Conservation (phyloP, 2,329 filamentous ascomycete species). For the Aureobasidium sp. region DNA sequence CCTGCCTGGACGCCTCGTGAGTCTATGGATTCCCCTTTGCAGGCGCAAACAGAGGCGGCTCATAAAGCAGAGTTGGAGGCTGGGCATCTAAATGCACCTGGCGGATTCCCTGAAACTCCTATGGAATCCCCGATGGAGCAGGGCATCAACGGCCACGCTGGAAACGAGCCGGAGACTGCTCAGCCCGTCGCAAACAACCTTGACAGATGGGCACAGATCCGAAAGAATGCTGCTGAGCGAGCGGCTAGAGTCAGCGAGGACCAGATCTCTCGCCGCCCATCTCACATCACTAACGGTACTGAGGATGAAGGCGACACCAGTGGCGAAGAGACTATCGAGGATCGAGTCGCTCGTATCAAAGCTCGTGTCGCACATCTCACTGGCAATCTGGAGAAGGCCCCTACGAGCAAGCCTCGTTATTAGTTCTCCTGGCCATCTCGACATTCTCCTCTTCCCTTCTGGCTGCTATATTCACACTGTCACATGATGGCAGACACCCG, state of each 20-base stretch:
- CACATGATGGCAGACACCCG: neutral
- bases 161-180: neutral
- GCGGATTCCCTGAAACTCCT: slow-evolving; percentile 9
- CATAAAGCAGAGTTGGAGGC: slow-evolving; percentile 2
- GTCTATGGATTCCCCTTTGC: slow-evolving; percentile 18
- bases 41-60: slow-evolving; percentile 6
- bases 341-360: slow-evolving; percentile 93
- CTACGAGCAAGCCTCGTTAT: neutral
- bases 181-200: slow-evolving; percentile 23
- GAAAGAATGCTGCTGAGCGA: slow-evolving; percentile 84
- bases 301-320: slow-evolving; percentile 83
- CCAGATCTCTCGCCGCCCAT: slow-evolving; percentile 46
- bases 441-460: neutral
- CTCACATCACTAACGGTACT: slow-evolving; percentile 44
- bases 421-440: neutral
- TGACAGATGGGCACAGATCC: slow-evolving; percentile 92
- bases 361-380: slow-evolving; percentile 92
- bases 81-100: slow-evolving; percentile 5
- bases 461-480: neutral
- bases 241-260: slow-evolving; percentile 60
- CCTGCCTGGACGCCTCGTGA: slow-evolving; percentile 65
- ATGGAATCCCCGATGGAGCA: slow-evolving; percentile 3
- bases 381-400: slow-evolving; percentile 16
- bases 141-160: neutral
- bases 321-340: slow-evolving; percentile 94